Evolutionary conservation across 2,329 filamentous ascomycete species (phyloP), one percentile per base, ranked within the genome.

Genomic region (Apiospora koreana): DNA sequence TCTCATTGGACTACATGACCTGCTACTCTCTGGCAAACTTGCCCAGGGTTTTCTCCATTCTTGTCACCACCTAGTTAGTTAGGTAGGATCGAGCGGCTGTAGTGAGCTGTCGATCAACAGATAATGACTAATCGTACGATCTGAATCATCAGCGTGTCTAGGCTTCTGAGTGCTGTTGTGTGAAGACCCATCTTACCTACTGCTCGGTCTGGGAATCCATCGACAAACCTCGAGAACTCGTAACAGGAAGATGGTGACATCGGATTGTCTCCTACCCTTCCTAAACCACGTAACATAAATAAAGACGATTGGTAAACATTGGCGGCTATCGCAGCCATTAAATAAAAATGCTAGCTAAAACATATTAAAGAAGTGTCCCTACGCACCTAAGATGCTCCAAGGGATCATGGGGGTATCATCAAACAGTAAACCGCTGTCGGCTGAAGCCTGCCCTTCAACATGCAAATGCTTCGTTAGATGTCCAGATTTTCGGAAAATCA

Each of bases 371-470:
- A 70, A 70, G 54, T 35, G 6, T 41, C 42, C 48, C 46, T 62
- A 23, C 21, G 45, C 48, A 38, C 69, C 48, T 69, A 28, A 45
- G 25, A 54, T 68, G 65, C 50, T 50, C 65, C 50, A 48, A 65
- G 41, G 35, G 62, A 66, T 28, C 28, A 71, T 23, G 25, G 62
- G 68, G 70, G 70, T 71, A 71, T 71, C 70, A 69, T 71, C 41
- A 68, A 71, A 68, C 66, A 54, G 50, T 31, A 65, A 69, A 65
- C 68, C 62, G 31, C 70, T 43, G 14, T 16, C 42, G 38, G 38
- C 38, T 45, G 41, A 45, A 43, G 42, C 64, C 18, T 43, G n/a
- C 18, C 38, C 23, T 28, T 31, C 38, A 66, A 41, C 38, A 66
- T 66, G 38, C 38, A 42, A 45, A 45, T 18, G 28, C 38, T 31